phyloP scores from a whole-genome alignment of 129 eudicot species.

The Heracleum sosnowskyi region DNA sequence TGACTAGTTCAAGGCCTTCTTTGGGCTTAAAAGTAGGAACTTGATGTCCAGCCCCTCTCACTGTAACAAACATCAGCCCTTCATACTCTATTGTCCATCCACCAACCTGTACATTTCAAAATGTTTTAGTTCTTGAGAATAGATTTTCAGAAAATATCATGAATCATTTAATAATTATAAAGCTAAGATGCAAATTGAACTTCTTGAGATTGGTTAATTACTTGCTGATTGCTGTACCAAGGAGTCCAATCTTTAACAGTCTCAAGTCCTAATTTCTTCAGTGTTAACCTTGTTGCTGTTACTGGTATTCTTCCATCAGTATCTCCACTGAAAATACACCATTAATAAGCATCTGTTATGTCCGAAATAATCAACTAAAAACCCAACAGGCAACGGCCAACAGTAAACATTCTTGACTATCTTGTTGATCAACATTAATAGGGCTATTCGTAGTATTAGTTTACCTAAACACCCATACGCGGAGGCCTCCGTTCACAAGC shows the following conservation, averaged over 20 bases:
- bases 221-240: conserved; percentile 69
- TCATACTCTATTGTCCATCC: conserved; percentile 79
- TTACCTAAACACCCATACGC: conserved; percentile 74
- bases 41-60: conserved; percentile 95
- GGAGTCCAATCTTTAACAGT: conserved; percentile 71
- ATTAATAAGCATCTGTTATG: neutral
- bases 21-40: conserved; percentile 81
- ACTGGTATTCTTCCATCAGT: conserved; percentile 15
- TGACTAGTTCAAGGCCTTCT: conserved; percentile 52
- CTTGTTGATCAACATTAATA: neutral
- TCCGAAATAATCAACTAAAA: neutral
- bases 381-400: neutral
- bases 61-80: conserved; percentile 65
- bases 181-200: neutral
- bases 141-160: neutral
- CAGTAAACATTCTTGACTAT: neutral
- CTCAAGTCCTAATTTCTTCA: conserved; percentile 58
- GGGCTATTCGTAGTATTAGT: neutral
- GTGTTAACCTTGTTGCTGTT: conserved; percentile 17
- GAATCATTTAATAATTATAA: neutral
- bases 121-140: neutral
- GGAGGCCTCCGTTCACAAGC: conserved; percentile 46
- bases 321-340: conserved; percentile 37
- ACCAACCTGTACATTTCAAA: conserved; percentile 43
- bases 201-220: conserved; percentile 12